Conservation (phyloP, 176 grass and related monocot species). For the Lolium perenne region DNA sequence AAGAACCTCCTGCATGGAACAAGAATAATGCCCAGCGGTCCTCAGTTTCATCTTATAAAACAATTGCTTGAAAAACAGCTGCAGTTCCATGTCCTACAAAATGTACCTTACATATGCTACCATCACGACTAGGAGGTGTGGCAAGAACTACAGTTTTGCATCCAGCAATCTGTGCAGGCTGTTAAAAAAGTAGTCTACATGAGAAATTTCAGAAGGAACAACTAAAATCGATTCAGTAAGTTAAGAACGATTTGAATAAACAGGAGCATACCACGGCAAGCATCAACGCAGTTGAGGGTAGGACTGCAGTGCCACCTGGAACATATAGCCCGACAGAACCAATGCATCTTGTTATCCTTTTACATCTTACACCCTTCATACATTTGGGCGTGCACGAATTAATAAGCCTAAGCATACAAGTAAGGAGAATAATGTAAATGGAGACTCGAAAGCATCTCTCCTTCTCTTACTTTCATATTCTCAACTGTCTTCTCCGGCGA, state of each 20-base stretch:
- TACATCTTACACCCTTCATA: slow-evolving; percentile 89
- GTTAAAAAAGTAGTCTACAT: slow-evolving; percentile 46
- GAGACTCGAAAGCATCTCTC: not conserved
- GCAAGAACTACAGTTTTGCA: slow-evolving; percentile 96
- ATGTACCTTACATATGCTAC: slow-evolving; percentile 95
- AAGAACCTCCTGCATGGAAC: slow-evolving; percentile 73
- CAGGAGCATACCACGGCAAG: slow-evolving; percentile 81
- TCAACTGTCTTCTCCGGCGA: slow-evolving; percentile 79
- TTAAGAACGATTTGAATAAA: slow-evolving; percentile 41
- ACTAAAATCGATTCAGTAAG: not conserved
- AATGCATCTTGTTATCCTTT: slow-evolving; percentile 87
- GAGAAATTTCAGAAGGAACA: slow-evolving; percentile 32
- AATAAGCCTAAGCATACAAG: slow-evolving; percentile 6
- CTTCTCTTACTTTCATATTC: slow-evolving; percentile 79
- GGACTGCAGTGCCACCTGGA: slow-evolving; percentile 92
- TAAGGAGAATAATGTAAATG: slow-evolving; percentile 15
- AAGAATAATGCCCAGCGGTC: slow-evolving; percentile 6
- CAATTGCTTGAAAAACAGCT: not conserved
- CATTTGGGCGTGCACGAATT: slow-evolving; percentile 15
- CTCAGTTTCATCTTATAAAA: slow-evolving; percentile 2
- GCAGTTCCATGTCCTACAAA: not conserved
- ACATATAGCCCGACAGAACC: slow-evolving; percentile 96
- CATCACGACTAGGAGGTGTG: slow-evolving; percentile 79
- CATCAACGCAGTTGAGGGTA: slow-evolving; percentile 97
- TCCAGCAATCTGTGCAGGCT: slow-evolving; percentile 96